Conservation (phyloP, 129 eudicot species). For the Helianthus annuus region DNA sequence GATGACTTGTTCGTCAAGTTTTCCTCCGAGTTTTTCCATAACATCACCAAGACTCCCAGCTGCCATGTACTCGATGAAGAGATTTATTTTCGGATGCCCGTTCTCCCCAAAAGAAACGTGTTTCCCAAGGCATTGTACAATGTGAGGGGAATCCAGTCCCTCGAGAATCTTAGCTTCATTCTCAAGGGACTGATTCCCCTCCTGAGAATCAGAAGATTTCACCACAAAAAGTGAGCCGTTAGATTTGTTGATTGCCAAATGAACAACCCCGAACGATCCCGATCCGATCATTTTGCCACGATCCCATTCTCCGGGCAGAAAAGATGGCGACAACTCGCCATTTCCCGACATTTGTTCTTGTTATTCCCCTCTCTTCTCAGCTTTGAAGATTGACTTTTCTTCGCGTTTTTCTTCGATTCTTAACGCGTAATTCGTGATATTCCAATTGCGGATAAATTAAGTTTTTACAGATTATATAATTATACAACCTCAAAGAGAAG, state of each 20-base stretch:
- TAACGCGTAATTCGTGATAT: too few relatives aligned
- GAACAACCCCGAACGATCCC: constrained; percentile 65
- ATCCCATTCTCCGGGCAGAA: constrained; percentile 55
- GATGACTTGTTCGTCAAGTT: constrained; percentile 47
- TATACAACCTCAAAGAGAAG: constrained; percentile 22
- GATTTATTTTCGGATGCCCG: constrained; percentile 37
- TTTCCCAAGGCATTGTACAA: constrained; percentile 58
- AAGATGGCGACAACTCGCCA: constrained; percentile 16
- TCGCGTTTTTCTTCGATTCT: too few relatives aligned
- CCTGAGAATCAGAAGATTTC: constrained; percentile 58
- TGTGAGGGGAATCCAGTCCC: constrained; percentile 52
- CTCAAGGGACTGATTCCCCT: constrained; percentile 46
- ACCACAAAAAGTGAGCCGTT: constrained; percentile 65
- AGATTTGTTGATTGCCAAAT: constrained; percentile 65
- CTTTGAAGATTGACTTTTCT: background rate
- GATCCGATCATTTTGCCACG: constrained; percentile 71
- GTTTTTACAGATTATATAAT: constrained; percentile 20
- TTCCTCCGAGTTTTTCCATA: constrained; percentile 59
- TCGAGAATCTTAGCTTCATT: constrained; percentile 60
- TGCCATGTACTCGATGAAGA: constrained; percentile 71
- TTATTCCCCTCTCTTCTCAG: constrained; percentile 15
- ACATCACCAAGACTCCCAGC: constrained; percentile 66
- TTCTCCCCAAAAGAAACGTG: constrained; percentile 35
- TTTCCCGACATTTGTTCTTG: constrained; percentile 32
- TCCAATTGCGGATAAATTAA: background rate